Evolutionary conservation across 1,139 yeast species (phyloP), one percentile per base, ranked within the genome.

Genomic region (Blastobotrys raffinosifermentans): DNA sequence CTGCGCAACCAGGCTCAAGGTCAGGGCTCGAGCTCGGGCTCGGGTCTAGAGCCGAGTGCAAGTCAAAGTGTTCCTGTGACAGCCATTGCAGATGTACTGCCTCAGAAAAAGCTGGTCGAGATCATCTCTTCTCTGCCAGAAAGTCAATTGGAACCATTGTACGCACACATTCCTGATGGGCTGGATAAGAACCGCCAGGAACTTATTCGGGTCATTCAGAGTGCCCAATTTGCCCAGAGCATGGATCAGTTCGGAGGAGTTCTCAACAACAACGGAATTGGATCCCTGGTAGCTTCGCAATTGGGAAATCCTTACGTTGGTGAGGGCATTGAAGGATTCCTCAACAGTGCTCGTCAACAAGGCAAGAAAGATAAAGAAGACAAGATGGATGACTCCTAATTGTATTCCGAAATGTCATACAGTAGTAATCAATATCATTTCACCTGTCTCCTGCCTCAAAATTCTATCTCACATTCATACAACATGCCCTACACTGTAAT

Each of bases 241-340:
- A 58, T 65, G 29, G 60, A 64, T 15, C 64, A 65, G 35, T 58
- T 79, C 39, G 64, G 73, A 36, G 58, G 60, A 29, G 77, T 70
- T 39, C 48, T 62, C 18, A 50, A 54, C 18, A 59, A 77, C 39
- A 59, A 60, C 11, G 80, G 78, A 1, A 72, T 77, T 4, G 81
- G 81, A 2, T 66, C 60, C 39, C 53, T 75, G 25, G 66, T 79
- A 35, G 66, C 83, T 4, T 69, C 65, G 40, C 69, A 74, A 33
- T 63, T 77, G 38, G 73, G 71, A 20, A 66, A 66, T 47, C 69
- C 66, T 5, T 78, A 77, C 47, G 43, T 59, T 16, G 82, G 82
- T 3, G 83, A 77, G 51, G 84, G 84, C 0, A 61, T 77, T 16
- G 72, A 65, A 35, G 72, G 71, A 10, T 76, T 75, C 45, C 58